These are phyloP conservation scores for Globisporangium acanthophoron DNA, from an alignment of 352 stramenopile species.

Conservation along the genomic window DNA sequence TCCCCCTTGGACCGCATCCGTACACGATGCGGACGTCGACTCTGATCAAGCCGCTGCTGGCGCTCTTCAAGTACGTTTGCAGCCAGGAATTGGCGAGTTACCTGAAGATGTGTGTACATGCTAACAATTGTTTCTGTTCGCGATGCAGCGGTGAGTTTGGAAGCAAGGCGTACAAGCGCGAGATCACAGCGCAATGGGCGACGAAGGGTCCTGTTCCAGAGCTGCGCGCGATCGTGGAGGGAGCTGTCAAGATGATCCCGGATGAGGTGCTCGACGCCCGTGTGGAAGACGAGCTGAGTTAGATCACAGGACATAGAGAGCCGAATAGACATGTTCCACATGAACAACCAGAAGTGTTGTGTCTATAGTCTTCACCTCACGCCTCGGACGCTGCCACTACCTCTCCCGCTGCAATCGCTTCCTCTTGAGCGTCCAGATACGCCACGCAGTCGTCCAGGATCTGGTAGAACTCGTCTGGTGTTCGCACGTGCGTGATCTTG, in stretches of 20 bases:
- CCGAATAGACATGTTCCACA: neutral
- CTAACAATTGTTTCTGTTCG: neutral
- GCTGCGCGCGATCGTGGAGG: conserved; percentile 73
- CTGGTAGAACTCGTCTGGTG: conserved; percentile 45
- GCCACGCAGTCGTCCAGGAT: conserved; percentile 49
- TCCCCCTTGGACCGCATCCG: conserved; percentile 32
- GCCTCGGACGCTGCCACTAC: neutral
- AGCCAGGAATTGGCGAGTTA: neutral
- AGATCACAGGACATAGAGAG: conserved; percentile 4
- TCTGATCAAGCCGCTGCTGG: conserved; percentile 74
- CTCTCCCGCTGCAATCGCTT: conserved; percentile 1
- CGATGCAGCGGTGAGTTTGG: conserved; percentile 55
- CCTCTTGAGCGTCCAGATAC: conserved; percentile 24
- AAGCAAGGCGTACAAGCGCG: conserved; percentile 78
- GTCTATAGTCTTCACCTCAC: neutral
- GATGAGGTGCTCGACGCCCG: conserved; percentile 68
- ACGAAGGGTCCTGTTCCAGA: conserved; percentile 55
- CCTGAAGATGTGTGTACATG: neutral
- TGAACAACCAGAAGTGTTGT: neutral
- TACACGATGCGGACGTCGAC: conserved; percentile 80
- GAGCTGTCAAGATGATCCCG: conserved; percentile 57
- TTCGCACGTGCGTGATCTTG: conserved; percentile 35
- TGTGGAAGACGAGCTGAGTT: conserved; percentile 51
- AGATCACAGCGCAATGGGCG: conserved; percentile 62
- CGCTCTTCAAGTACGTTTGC: conserved; percentile 65